Conservation (phyloP, 352 stramenopile genomes). For the Pythium phragmiticola region DNA sequence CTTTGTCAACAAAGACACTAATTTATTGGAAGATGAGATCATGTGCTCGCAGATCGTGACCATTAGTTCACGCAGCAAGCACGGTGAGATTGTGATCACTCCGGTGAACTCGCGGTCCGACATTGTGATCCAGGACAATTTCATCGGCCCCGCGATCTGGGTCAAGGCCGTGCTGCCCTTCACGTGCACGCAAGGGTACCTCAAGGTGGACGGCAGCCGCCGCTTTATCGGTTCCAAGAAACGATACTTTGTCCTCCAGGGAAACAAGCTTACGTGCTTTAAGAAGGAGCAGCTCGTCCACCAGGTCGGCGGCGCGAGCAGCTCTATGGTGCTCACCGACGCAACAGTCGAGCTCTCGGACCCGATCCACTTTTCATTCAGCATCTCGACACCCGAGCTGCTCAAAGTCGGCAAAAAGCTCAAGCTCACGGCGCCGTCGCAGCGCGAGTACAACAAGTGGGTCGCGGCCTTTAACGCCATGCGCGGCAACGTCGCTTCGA, state of each 20-base stretch:
- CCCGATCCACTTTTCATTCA: conserved; percentile 64
- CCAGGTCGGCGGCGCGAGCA: conserved; percentile 71
- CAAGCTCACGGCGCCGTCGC: conserved; percentile 67
- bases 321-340: conserved; percentile 59
- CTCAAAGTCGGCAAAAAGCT: conserved; percentile 75
- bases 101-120: conserved; percentile 60
- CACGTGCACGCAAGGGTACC: conserved; percentile 78
- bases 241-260: conserved; percentile 65
- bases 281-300: conserved; percentile 49
- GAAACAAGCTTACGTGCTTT: conserved; percentile 35
- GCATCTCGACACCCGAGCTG: conserved; percentile 77
- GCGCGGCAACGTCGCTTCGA: conserved; percentile 30
- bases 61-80: conserved; percentile 78
- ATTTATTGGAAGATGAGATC: conserved; percentile 88
- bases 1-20: conserved; percentile 88
- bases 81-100: conserved; percentile 70
- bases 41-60: conserved; percentile 88
- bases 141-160: conserved; percentile 82
- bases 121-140: conserved; percentile 84
- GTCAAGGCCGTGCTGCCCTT: conserved; percentile 84
- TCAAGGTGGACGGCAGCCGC: conserved; percentile 78
- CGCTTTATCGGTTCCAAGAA: conserved; percentile 85
- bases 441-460: conserved; percentile 87
- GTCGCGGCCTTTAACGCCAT: conserved; percentile 59
- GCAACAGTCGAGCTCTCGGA: conserved; percentile 70